A percentile compares a stretch with the other conserved stretches of the same genome.
Conservation (phyloP, 2,329 filamentous ascomycete genomes). For the Fusarium foetens region DNA sequence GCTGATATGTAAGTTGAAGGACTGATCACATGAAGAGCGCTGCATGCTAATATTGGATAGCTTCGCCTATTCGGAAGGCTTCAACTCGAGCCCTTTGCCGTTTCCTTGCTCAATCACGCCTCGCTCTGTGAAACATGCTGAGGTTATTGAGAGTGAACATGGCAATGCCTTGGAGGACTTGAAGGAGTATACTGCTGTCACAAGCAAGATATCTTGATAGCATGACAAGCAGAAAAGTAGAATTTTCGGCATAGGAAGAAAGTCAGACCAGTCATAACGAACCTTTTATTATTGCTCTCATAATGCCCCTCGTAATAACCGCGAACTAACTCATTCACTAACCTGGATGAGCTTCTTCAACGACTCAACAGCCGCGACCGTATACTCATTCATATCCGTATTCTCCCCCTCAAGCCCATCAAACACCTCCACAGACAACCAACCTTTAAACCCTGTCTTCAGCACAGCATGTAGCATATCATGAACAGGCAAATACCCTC, state of each 20-base stretch:
- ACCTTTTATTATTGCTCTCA: too few relatives aligned
- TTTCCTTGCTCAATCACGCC: conserved; percentile 54
- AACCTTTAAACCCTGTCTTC: conserved; percentile 72
- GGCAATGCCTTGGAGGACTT: conserved; percentile 41
- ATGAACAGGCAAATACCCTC: conserved; percentile 75
- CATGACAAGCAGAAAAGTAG: too few relatives aligned
- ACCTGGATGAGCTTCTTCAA: conserved; percentile 14
- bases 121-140: conserved; percentile 46
- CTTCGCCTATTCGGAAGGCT: conserved; percentile 55
- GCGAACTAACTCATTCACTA: background rate
- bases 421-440: conserved; percentile 77
- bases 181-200: conserved; percentile 39
- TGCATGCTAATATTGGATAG: conserved; percentile 34
- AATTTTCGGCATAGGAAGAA: too few relatives aligned
- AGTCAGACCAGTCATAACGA: too few relatives aligned
- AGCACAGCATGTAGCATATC: conserved; percentile 74
- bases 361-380: conserved; percentile 11
- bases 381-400: conserved; percentile 24
- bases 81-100: conserved; percentile 55
- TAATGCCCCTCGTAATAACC: too few relatives aligned
- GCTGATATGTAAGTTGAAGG: conserved; percentile 52
- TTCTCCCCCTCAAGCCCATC: conserved; percentile 51
- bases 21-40: accelerated
- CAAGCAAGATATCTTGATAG: conserved; percentile 38
- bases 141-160: conserved; percentile 49